Conservation (phyloP, 371 early-diverging fungal species). For the Apophysomyces ossiformis region DNA sequence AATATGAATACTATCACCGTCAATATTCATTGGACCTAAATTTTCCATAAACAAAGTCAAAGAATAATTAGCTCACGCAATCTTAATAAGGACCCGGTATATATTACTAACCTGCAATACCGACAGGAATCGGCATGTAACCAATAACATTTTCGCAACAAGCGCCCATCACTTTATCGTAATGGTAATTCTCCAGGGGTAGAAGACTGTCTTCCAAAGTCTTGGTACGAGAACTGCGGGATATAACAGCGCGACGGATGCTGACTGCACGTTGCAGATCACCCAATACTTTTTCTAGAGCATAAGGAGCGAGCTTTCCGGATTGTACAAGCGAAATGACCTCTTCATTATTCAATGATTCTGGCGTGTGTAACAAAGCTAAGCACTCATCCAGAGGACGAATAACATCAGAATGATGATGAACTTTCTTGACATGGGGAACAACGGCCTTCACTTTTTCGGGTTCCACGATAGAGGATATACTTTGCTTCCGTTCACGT, state of each 20-base stretch:
- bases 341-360: conserved; percentile 71
- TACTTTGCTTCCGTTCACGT: conserved; percentile 10
- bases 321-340: conserved; percentile 69
- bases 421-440: conserved; percentile 19
- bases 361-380: conserved; percentile 56
- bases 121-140: conserved; percentile 92
- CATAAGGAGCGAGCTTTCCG: conserved; percentile 82
- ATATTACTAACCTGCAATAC: conserved; percentile 68
- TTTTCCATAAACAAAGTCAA: neutral
- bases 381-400: conserved; percentile 63
- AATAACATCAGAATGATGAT: conserved; percentile 22
- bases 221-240: conserved; percentile 66
- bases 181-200: conserved; percentile 87
- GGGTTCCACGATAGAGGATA: neutral
- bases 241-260: conserved; percentile 79
- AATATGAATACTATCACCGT: conserved; percentile 78
- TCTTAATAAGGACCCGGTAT: neutral
- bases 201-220: conserved; percentile 67
- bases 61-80: neutral
- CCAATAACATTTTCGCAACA: conserved; percentile 98
- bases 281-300: conserved; percentile 81
- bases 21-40: conserved; percentile 78
- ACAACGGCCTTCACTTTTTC: neutral
- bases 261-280: conserved; percentile 83
- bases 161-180: conserved; percentile 86